Evolutionary conservation across 2,329 filamentous ascomycete species (phyloP).

Genomic region (Trichoderma koningiopsis): DNA sequence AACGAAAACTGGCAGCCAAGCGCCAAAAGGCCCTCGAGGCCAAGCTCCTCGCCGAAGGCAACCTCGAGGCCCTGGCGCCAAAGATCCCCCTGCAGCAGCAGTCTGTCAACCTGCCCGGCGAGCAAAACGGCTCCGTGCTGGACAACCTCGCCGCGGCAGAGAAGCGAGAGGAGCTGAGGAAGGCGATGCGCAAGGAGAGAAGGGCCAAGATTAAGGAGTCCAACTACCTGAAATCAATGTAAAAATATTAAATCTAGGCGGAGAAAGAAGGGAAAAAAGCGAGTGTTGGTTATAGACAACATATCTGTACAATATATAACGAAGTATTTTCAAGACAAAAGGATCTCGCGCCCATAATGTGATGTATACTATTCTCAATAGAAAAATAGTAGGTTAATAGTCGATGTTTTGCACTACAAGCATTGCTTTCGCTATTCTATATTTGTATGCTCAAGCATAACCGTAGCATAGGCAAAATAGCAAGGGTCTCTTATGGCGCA

Average conservation of each 20-base stretch:
- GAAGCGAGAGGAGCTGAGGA: slow-evolving; percentile 64
- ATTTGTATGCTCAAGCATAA: neutral
- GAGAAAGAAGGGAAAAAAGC: neutral
- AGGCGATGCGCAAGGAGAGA: slow-evolving; percentile 73
- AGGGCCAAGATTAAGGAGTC: slow-evolving; percentile 78
- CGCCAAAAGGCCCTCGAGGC: slow-evolving; percentile 59
- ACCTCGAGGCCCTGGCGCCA: slow-evolving; percentile 65
- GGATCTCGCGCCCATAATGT: neutral
- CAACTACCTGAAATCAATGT: slow-evolving; percentile 85
- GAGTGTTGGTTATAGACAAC: neutral
- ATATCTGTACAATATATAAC: slow-evolving; percentile 9
- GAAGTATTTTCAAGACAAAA: neutral
- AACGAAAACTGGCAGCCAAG: slow-evolving; percentile 71
- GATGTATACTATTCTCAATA: neutral
- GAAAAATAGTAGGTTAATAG: neutral
- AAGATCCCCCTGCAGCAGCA: slow-evolving; percentile 78
- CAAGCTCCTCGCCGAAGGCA: slow-evolving; percentile 63
- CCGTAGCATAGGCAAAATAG: neutral
- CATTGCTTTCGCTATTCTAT: neutral
- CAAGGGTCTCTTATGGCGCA: neutral
- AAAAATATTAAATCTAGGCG: slow-evolving; percentile 31
- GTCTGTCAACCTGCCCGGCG: slow-evolving; percentile 69
- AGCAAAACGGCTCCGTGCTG: slow-evolving; percentile 45
- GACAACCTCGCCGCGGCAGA: slow-evolving; percentile 51
- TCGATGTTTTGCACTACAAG: neutral